phyloP scores from a whole-genome alignment of 164 flowering plant species.

The Nymphaea colorata region DNA sequence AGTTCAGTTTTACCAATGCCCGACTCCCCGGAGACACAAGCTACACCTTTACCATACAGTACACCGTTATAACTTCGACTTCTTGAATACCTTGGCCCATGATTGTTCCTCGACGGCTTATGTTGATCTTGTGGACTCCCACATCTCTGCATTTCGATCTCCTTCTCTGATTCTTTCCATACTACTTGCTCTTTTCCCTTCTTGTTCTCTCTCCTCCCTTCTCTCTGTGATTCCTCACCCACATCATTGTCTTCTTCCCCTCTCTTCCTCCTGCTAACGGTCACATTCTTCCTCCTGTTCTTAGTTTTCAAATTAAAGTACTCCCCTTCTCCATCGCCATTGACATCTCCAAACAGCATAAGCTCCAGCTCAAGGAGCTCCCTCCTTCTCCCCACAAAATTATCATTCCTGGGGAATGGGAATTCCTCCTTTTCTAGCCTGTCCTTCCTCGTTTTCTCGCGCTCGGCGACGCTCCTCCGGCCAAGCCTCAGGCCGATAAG shows the following conservation, averaged over 20 bases:
- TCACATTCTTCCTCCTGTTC: conserved; percentile 45
- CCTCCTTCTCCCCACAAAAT: conserved; percentile 83
- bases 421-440: conserved; percentile 78
- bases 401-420: conserved; percentile 74
- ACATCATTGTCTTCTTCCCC: conserved; percentile 17
- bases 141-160: conserved; percentile 73
- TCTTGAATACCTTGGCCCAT: conserved; percentile 28
- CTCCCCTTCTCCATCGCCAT: conserved; percentile 71
- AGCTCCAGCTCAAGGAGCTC: conserved; percentile 82
- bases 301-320: conserved; percentile 75
- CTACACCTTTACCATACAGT: conserved; percentile 81
- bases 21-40: conserved; percentile 82
- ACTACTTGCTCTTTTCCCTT: conserved; percentile 78
- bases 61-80: conserved; percentile 47
- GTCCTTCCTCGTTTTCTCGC: conserved; percentile 66
- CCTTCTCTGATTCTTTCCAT: conserved; percentile 93
- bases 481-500: conserved; percentile 65
- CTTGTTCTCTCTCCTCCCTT: conserved; percentile 18
- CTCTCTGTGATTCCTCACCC: conserved; percentile 29
- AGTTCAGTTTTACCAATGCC: conserved; percentile 97
- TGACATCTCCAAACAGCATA: conserved; percentile 72
- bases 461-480: conserved; percentile 73
- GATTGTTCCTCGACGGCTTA: conserved; percentile 21
- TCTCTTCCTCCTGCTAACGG: conserved; percentile 28
- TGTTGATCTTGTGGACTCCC: conserved; percentile 25